Evolutionary conservation across 2,329 filamentous ascomycete genomes (phyloP).

Genomic region (Penicillium vulpinum): DNA sequence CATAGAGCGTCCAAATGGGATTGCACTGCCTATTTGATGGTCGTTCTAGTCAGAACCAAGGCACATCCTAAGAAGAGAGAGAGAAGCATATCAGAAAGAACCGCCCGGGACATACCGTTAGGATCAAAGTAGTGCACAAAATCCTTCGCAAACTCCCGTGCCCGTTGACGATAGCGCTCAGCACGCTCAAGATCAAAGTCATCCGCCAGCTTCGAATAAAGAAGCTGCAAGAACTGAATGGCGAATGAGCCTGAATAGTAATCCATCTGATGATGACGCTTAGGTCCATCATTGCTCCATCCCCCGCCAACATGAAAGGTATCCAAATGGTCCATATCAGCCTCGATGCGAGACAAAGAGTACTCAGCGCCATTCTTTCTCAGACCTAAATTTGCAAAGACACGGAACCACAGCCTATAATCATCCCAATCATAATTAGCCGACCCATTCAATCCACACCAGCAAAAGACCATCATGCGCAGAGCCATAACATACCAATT

Average conservation of each 20-base stretch:
- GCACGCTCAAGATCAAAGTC: conserved; percentile 65
- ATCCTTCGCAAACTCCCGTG: conserved; percentile 66
- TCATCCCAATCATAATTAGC: conserved; percentile 29
- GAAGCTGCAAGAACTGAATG: conserved; percentile 75
- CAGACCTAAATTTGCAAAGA: conserved; percentile 77
- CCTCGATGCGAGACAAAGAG: conserved; percentile 67
- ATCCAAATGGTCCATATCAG: conserved; percentile 74
- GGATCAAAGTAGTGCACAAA: conserved; percentile 75
- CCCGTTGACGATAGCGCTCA: conserved; percentile 68
- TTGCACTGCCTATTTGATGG: conserved; percentile 54
- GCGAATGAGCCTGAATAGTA: conserved; percentile 83
- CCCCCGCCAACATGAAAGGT: conserved; percentile 80
- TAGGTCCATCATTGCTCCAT: conserved; percentile 80
- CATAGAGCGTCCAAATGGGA: conserved; percentile 75
- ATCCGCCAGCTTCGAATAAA: conserved; percentile 71
- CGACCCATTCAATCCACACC: neutral
- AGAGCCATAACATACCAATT: conserved; percentile 54
- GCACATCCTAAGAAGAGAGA: neutral
- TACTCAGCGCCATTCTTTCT: conserved; percentile 72
- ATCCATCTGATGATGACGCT: conserved; percentile 79
- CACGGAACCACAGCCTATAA: conserved; percentile 75
- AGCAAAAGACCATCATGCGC: neutral
- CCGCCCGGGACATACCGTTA: conserved; percentile 48
- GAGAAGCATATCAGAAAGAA: neutral
- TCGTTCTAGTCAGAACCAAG: neutral